Percentiles rank a stretch among this genome's conserved stretches.
phyloP scores from a whole-genome alignment of 768 basidiomycete species.

The Cytidiella melzeri region DNA sequence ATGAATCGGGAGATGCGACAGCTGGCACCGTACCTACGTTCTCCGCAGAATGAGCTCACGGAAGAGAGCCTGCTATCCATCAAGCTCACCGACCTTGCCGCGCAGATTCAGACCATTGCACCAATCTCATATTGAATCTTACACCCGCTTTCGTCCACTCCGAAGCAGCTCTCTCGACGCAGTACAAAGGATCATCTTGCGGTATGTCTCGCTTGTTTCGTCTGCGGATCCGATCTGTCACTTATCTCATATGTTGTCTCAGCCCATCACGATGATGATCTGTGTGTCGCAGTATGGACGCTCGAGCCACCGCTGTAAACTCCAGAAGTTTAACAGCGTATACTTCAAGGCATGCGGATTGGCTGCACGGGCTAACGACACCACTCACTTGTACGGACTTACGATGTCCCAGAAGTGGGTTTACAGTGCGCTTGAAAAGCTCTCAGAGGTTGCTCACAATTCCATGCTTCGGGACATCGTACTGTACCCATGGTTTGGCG shows the following conservation, averaged over 20 bases:
- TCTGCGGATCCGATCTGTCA: background rate
- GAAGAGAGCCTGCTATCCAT: constrained; percentile 5
- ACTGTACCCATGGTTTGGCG: constrained; percentile 24
- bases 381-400: constrained; percentile 30
- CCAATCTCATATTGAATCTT: constrained; percentile 4
- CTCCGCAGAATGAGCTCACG: background rate
- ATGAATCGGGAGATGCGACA: constrained; percentile 3
- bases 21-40: background rate
- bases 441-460: constrained; percentile 7
- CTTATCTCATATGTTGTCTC: background rate
- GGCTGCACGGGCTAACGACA: constrained; percentile 33
- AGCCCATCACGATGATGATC: constrained; percentile 2
- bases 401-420: constrained; percentile 37
- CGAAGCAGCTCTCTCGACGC: constrained; percentile 1
- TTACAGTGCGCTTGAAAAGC: constrained; percentile 6
- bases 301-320: constrained; percentile 8
- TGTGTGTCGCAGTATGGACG: constrained; percentile 1
- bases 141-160: constrained; percentile 2
- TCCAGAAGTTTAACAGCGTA: constrained; percentile 27
- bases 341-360: constrained; percentile 34
- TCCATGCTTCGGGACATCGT: constrained; percentile 20
- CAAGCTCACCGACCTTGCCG: background rate
- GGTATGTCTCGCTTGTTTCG: background rate
- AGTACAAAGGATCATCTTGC: constrained; percentile 4
- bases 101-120: background rate